A percentile compares a stretch with the other conserved stretches of the same genome.
Conservation (phyloP, 441 rosid species). For the Kokia cookei region DNA sequence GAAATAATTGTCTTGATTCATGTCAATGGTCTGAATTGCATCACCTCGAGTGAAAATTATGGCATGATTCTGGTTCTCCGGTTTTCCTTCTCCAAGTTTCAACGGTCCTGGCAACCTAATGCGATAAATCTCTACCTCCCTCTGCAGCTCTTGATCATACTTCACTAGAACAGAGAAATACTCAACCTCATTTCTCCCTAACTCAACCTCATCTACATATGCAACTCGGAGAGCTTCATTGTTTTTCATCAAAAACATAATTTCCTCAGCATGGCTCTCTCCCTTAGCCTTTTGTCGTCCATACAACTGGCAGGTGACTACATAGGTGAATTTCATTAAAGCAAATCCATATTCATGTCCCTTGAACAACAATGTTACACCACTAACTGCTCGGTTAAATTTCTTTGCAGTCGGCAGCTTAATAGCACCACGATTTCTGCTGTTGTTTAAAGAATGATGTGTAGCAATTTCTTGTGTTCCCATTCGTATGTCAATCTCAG, state of each 20-base stretch:
- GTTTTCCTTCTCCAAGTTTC: slow-evolving; percentile 92
- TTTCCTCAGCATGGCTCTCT: slow-evolving; percentile 75
- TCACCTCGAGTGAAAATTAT: slow-evolving; percentile 88
- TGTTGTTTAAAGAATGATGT: slow-evolving; percentile 32
- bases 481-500: slow-evolving; percentile 65
- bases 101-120: slow-evolving; percentile 83
- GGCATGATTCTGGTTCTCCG: slow-evolving; percentile 95
- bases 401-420: slow-evolving; percentile 34
- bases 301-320: slow-evolving; percentile 78
- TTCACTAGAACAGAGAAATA: slow-evolving; percentile 87
- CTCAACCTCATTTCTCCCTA: slow-evolving; percentile 45
- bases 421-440: slow-evolving; percentile 23
- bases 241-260: slow-evolving; percentile 54
- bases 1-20: slow-evolving; percentile 91
- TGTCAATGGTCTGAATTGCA: slow-evolving; percentile 86
- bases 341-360: slow-evolving; percentile 78
- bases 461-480: slow-evolving; percentile 53
- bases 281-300: slow-evolving; percentile 70
- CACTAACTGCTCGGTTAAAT: slow-evolving; percentile 41
- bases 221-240: slow-evolving; percentile 91
- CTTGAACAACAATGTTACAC: slow-evolving; percentile 54
- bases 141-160: slow-evolving; percentile 54
- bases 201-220: slow-evolving; percentile 67
- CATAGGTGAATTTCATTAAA: slow-evolving; percentile 80
- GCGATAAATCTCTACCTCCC: slow-evolving; percentile 80